Percentiles rank a stretch among this genome's conserved stretches.
These are phyloP conservation scores for Fusarium goolgardi DNA, from an alignment of 2,329 filamentous ascomycete genomes.

Conservation along the genomic window DNA sequence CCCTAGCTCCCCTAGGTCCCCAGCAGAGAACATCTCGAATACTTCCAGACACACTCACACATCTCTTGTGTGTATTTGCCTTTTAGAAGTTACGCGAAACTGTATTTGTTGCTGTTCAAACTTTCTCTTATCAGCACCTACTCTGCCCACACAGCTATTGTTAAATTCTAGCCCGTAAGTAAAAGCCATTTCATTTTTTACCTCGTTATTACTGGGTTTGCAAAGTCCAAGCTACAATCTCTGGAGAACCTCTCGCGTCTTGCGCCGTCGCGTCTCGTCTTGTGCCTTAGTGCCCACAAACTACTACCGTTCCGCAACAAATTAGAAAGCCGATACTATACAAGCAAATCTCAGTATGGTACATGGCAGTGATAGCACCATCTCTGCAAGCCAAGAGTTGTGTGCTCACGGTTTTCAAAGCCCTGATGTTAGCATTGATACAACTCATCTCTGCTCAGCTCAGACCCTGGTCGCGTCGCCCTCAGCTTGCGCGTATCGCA, in stretches of 20 bases:
- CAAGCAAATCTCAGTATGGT: neutral
- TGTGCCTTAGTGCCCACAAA: constrained; percentile 1
- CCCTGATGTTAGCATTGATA: constrained; percentile 30
- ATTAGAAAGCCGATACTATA: neutral
- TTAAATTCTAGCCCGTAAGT: constrained; percentile 54
- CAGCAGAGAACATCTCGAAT: constrained; percentile 41
- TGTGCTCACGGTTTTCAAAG: neutral
- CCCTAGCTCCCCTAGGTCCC: constrained; percentile 24
- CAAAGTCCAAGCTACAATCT: constrained; percentile 17
- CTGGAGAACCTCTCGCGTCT: constrained; percentile 32
- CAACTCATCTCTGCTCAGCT: constrained; percentile 32
- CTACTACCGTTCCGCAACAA: neutral
- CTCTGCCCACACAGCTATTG: constrained; percentile 45
- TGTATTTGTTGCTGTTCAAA: constrained; percentile 43
- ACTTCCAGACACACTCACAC: constrained; percentile 39
- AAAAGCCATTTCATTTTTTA: constrained; percentile 34
- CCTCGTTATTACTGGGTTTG: constrained; percentile 25
- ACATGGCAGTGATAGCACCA: neutral
- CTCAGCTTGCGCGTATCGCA: constrained; percentile 40
- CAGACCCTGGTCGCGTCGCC: constrained; percentile 46
- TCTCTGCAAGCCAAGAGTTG: neutral
- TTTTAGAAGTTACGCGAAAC: constrained; percentile 42
- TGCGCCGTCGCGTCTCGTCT: constrained; percentile 31
- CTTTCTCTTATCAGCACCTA: constrained; percentile 1
- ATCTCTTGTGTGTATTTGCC: constrained; percentile 46